phyloP scores from a whole-genome alignment of 1,284 basidiomycete species.

The Ganoderma sinense region DNA sequence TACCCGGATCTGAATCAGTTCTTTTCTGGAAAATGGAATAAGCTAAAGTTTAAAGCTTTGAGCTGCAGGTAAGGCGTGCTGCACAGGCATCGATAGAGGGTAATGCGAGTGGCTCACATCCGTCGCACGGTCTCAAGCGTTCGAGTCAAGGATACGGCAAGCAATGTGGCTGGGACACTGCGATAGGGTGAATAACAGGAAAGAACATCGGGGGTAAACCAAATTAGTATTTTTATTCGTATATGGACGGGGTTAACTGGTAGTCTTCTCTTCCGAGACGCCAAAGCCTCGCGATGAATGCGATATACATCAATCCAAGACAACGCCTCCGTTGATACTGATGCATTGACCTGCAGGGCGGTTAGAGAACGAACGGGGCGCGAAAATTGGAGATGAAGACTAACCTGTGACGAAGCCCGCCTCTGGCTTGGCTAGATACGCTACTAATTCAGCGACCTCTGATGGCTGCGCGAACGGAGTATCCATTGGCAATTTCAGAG shows the following conservation, averaged over 20 bases:
- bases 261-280: neutral
- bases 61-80: neutral
- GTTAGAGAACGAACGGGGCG: neutral
- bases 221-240: neutral
- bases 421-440: neutral
- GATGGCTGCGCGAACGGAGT: conserved; percentile 1
- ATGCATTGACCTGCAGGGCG: conserved; percentile 2
- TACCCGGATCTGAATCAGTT: neutral
- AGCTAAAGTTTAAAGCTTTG: neutral
- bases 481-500: neutral
- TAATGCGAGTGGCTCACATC: neutral
- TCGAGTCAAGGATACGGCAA: neutral
- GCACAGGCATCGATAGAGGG: neutral
- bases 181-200: neutral
- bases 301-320: neutral
- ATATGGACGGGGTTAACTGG: too few relatives aligned
- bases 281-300: neutral
- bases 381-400: neutral
- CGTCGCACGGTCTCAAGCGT: neutral
- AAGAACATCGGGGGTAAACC: neutral
- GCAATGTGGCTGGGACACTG: neutral
- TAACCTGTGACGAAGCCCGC: neutral
- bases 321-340: neutral
- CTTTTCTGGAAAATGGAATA: neutral
- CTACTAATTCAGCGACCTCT: conserved; percentile 3